Evolutionary conservation across 495 filamentous ascomycete species (phyloP).

Genomic region (Penicillium waksmanii): DNA sequence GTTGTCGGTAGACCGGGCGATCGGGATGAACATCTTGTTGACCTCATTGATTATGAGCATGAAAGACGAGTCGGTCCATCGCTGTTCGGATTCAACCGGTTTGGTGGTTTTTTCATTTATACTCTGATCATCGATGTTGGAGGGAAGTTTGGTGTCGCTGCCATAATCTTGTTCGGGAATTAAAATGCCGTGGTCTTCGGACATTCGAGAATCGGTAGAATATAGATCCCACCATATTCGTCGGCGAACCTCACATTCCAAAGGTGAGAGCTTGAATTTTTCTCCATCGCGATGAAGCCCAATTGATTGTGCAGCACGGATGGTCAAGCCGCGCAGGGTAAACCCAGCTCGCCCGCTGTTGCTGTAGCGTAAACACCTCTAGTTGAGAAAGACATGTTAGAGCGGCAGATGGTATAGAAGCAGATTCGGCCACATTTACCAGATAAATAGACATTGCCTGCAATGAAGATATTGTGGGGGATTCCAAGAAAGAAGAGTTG

Average conservation of each 20-base stretch:
- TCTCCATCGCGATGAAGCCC: constrained; percentile 52
- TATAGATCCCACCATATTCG: constrained; percentile 49
- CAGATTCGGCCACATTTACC: constrained; percentile 17
- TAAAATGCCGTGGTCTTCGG: constrained; percentile 42
- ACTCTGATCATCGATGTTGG: constrained; percentile 35
- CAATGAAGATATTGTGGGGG: constrained; percentile 37
- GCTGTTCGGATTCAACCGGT: constrained; percentile 11
- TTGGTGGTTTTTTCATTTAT: constrained; percentile 12
- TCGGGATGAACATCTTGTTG: constrained; percentile 19
- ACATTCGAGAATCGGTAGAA: constrained; percentile 37
- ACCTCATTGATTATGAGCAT: constrained; percentile 40
- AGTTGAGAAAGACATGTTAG: not conserved
- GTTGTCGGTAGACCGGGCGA: constrained; percentile 3
- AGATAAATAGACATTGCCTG: constrained; percentile 42
- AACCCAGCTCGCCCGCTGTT: constrained; percentile 50
- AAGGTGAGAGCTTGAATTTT: constrained; percentile 38
- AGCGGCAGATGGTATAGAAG: not conserved
- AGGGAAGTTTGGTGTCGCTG: constrained; percentile 31
- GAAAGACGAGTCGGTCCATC: constrained; percentile 37
- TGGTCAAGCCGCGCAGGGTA: constrained; percentile 47
- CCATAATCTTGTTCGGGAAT: constrained; percentile 25
- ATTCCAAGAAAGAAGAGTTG: constrained; percentile 35
- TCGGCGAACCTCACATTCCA: constrained; percentile 48
- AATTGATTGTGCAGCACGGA: constrained; percentile 54
- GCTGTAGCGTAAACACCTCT: constrained; percentile 47